A percentile compares a stretch with the other conserved stretches of the same genome.
phyloP scores from a whole-genome alignment of 1,284 basidiomycete species.

The Sparassis latifolia region DNA sequence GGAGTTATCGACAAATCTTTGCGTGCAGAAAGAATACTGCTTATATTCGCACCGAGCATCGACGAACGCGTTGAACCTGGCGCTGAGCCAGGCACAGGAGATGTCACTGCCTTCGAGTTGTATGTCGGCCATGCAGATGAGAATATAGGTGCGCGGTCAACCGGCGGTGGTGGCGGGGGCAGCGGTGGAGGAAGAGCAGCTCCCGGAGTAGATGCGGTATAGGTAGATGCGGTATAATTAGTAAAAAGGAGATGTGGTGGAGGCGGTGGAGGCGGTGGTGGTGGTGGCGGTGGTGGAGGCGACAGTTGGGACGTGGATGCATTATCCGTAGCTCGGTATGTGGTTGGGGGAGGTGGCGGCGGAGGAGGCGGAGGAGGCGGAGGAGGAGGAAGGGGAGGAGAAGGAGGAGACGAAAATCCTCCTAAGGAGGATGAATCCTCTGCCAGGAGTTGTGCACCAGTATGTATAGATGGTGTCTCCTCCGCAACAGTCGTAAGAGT shows the following conservation, averaged over 20 bases:
- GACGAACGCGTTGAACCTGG: slow-evolving; percentile 52
- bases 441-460: no score
- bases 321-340: slow-evolving; percentile 1
- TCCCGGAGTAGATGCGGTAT: no score
- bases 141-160: slow-evolving; percentile 1
- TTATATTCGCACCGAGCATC: slow-evolving; percentile 51
- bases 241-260: slow-evolving; percentile 15
- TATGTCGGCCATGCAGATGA: slow-evolving; percentile 23
- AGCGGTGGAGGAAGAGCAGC: no score
- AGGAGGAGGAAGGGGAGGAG: slow-evolving; percentile 33
- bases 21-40: slow-evolving; percentile 51
- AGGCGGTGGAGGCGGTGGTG: slow-evolving; percentile 30
- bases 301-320: slow-evolving; percentile 6
- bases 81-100: slow-evolving; percentile 38
- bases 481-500: slow-evolving; percentile 34
- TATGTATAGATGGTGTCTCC: slow-evolving; percentile 14
- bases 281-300: slow-evolving; percentile 28
- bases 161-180: slow-evolving; percentile 5
- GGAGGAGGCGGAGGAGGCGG: slow-evolving; percentile 31
- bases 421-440: no score
- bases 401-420: slow-evolving; percentile 22
- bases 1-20: slow-evolving; percentile 87
- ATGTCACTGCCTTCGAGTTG: slow-evolving; percentile 10
- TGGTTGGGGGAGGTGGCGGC: slow-evolving; percentile 26
- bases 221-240: no score